A percentile compares a stretch with the other conserved stretches of the same genome.
These are phyloP conservation scores for Neonectria neomacrospora DNA, from an alignment of 2,329 filamentous ascomycete species.

Conservation along the genomic window DNA sequence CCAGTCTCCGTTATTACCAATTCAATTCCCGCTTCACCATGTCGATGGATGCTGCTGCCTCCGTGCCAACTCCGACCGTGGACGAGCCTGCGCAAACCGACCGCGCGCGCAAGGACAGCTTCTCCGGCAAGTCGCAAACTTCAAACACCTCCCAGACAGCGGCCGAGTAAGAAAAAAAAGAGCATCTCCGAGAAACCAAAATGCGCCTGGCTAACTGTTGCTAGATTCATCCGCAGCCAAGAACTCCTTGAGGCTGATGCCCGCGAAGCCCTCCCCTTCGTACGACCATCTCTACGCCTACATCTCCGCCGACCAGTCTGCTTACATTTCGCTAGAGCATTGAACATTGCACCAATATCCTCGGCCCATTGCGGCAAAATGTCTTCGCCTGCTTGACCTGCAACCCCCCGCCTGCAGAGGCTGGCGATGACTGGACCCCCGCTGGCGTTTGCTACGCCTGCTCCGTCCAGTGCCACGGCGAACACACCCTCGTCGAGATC, in stretches of 20 bases:
- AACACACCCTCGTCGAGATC: slow-evolving; percentile 93
- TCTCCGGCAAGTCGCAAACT: slow-evolving; percentile 65
- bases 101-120: slow-evolving; percentile 64
- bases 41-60: slow-evolving; percentile 52
- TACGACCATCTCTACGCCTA: slow-evolving; percentile 55
- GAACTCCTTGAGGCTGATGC: slow-evolving; percentile 94
- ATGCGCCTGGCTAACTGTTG: slow-evolving; percentile 8
- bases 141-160: slow-evolving; percentile 77
- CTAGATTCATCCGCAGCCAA: slow-evolving; percentile 87
- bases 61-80: slow-evolving; percentile 40
- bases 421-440: slow-evolving; percentile 61
- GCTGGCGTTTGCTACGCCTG: slow-evolving; percentile 97
- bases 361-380: slow-evolving; percentile 87
- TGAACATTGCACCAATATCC: slow-evolving; percentile 89
- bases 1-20: background rate
- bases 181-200: background rate
- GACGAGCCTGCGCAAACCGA: slow-evolving; percentile 39
- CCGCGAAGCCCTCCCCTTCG: slow-evolving; percentile 92
- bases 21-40: slow-evolving; percentile 40
- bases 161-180: slow-evolving; percentile 66
- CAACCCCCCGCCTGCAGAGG: slow-evolving; percentile 77
- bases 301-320: slow-evolving; percentile 13
- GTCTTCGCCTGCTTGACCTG: slow-evolving; percentile 96
- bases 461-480: slow-evolving; percentile 95
- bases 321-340: slow-evolving; percentile 74